These are phyloP conservation scores for Ganoderma lucidum DNA, from an alignment of 1,284 basidiomycete species.

Conservation along the genomic window DNA sequence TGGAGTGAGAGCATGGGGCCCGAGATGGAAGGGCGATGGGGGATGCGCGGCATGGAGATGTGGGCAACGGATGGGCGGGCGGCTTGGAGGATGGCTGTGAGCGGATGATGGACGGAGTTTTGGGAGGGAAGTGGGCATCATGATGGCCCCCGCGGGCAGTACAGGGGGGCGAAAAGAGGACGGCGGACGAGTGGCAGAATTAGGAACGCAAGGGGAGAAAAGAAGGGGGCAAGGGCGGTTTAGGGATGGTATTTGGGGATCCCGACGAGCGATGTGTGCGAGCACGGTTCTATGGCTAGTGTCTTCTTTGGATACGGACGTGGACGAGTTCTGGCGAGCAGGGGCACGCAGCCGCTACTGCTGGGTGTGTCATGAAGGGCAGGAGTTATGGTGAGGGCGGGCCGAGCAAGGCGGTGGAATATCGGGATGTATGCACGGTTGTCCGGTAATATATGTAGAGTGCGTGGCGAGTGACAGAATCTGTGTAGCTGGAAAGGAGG, in stretches of 20 bases:
- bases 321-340: conserved; percentile 7
- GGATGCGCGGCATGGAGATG: background rate
- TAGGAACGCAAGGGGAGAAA: conserved; percentile 12
- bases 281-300: background rate
- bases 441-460: background rate
- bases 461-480: background rate
- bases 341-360: background rate
- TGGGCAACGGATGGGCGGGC: background rate
- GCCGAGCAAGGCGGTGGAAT: conserved; percentile 1
- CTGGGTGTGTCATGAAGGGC: background rate
- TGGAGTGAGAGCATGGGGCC: background rate
- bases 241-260: conserved; percentile 14
- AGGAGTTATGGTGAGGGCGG: background rate
- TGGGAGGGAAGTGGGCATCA: conserved; percentile 4
- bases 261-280: conserved; percentile 5
- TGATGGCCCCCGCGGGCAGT: background rate
- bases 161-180: conserved; percentile 7
- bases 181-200: background rate
- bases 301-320: background rate
- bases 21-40: background rate
- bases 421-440: background rate
- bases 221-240: conserved; percentile 1
- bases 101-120: conserved; percentile 7
- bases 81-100: conserved; percentile 9
- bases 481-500: conserved; percentile 2